These are phyloP conservation scores for Acrocalymma vagum DNA, from an alignment of 2,329 filamentous ascomycete species.

Conservation along the genomic window DNA sequence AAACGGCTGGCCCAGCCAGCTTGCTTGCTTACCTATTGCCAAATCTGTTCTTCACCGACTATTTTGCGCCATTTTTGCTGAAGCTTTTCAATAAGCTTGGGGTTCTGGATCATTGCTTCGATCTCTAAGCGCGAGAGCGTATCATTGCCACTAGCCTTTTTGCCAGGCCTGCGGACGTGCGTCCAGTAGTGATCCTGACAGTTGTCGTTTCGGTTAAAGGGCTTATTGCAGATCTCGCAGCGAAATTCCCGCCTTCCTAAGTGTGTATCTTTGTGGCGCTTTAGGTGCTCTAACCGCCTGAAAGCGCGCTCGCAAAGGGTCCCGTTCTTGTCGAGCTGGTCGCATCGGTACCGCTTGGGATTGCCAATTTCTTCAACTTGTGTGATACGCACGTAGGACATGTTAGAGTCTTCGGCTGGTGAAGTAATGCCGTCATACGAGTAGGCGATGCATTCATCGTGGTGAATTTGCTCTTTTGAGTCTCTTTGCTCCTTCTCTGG, in stretches of 20 bases:
- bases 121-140: constrained; percentile 32
- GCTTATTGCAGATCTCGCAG: constrained; percentile 35
- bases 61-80: constrained; percentile 30
- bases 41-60: constrained; percentile 21
- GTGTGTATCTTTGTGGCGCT: constrained; percentile 39
- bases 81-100: constrained; percentile 41
- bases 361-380: constrained; percentile 9
- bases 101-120: constrained; percentile 28
- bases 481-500: constrained; percentile 26
- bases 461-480: neutral
- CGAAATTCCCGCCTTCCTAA: constrained; percentile 22
- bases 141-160: constrained; percentile 35
- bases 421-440: constrained; percentile 13
- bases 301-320: constrained; percentile 28
- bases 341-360: constrained; percentile 7
- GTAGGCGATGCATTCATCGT: constrained; percentile 4
- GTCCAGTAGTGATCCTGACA: constrained; percentile 41
- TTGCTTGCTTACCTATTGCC: no score
- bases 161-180: constrained; percentile 35
- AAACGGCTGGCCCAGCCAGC: no score
- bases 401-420: no score
- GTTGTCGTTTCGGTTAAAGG: constrained; percentile 46
- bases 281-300: constrained; percentile 39
- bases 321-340: neutral
- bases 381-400: neutral